Evolutionary conservation across 2,329 filamentous ascomycete species (phyloP), one percentile per base, ranked within the genome.

Genomic region (Aquanectria penicillioides): DNA sequence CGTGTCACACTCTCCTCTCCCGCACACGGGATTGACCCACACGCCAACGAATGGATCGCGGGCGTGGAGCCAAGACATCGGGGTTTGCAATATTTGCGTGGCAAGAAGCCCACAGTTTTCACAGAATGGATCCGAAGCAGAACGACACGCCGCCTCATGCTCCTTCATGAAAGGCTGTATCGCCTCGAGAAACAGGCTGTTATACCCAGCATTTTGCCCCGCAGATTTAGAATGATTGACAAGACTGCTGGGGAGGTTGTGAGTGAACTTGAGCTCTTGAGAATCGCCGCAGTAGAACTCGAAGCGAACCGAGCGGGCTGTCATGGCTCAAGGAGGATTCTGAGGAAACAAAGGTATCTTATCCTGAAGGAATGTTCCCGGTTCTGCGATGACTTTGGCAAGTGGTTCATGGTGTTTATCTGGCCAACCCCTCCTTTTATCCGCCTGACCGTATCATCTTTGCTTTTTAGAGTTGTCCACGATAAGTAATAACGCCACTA

Each of bases 261-360:
- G 36, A 10, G 48, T 51, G 26, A 31, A 51, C 36, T 41, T 41
- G 29, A 53, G 50, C 29, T 53, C 50, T 28, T 53, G 31, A n/a
- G 41, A 15, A 15, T 46, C 50, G 22, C 41, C 50, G 13, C 50
- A 53, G 40, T 46, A 46, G 12, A 53, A 53, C 23, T 46, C 38
- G 29, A 53, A 44, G 7, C 29, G 38, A 23, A 53, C 29, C 23
- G 50, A 13, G 20, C 38, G 29, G 40, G 28, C 46, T 5, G 40
- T 31, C 50, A 53, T 53, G 12, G 38, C 31, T 15, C n/a, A n/a
- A n/a, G n/a, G n/a, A n/a, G n/a, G n/a, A n/a, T n/a, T n/a, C n/a
- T n/a, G n/a, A n/a, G n/a, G n/a, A n/a, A n/a, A n/a, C n/a, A n/a
- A n/a, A n/a, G n/a, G n/a, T n/a, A n/a, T n/a, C n/a, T n/a, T n/a